These are phyloP conservation scores for Ananas comosus DNA, from an alignment of 176 grass and related monocot species.

Conservation along the genomic window DNA sequence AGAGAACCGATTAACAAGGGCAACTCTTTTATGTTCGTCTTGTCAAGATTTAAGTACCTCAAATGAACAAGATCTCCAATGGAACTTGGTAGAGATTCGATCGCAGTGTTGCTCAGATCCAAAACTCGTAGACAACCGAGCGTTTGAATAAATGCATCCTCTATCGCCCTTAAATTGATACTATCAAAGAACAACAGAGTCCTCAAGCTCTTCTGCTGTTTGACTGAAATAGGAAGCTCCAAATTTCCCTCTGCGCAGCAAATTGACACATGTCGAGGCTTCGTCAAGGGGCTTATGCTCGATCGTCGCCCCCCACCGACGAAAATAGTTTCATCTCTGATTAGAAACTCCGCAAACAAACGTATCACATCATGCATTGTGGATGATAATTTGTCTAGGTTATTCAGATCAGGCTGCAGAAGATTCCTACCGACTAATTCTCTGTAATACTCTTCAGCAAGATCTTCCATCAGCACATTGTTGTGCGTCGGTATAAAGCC, in stretches of 20 bases:
- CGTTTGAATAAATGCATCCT: constrained; percentile 37
- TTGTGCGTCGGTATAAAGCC: constrained; percentile 36
- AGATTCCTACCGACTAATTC: constrained; percentile 66
- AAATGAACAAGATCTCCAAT: constrained; percentile 54
- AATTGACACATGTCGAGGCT: constrained; percentile 45
- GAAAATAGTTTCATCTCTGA: constrained; percentile 56
- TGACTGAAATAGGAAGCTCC: constrained; percentile 40
- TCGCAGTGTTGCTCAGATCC: constrained; percentile 42
- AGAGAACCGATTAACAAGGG: constrained; percentile 64
- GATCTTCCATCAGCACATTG: constrained; percentile 41
- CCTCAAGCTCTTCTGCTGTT: constrained; percentile 63
- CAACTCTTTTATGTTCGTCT: constrained; percentile 47
- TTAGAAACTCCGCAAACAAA: constrained; percentile 37
- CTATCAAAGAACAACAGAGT: constrained; percentile 53
- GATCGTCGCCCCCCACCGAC: constrained; percentile 35
- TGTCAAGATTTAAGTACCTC: constrained; percentile 73
- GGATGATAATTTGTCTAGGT: constrained; percentile 33
- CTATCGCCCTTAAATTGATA: constrained; percentile 39
- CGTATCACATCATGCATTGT: constrained; percentile 56
- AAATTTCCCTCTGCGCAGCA: constrained; percentile 38
- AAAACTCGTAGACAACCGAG: constrained; percentile 40
- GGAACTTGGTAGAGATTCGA: constrained; percentile 51
- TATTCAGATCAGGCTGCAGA: constrained; percentile 42
- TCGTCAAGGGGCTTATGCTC: constrained; percentile 30
- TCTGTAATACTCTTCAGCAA: constrained; percentile 49